Base-by-base conservation (phyloP, 441 rosid genomes). In the Rhodomyrtus psidioides region DNA sequence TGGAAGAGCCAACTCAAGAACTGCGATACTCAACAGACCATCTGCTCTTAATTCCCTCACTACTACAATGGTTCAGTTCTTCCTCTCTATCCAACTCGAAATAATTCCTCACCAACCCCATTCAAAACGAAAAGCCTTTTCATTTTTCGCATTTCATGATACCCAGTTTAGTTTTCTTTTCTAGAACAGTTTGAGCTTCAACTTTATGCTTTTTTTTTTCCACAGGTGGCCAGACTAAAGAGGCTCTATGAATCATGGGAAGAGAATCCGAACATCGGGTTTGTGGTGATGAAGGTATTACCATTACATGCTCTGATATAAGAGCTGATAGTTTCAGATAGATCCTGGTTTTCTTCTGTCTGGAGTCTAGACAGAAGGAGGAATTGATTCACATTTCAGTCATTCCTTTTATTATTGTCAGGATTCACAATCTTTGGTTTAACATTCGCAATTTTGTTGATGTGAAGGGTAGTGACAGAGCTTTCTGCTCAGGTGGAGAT, bases 171-270 rank as follows among this genome's bases (percentile, higher is more conserved):
- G 55, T 5, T 34, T 85, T 34, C 8, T 8, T 24, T 55, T 46
- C 70, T 70, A 12, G 1, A 12, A 70, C 16, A 85, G 6, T 88
- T 86, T 7, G 53, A 56, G 58, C 2, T 83, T 39, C 14, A 81
- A 5, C 7, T 21, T 24, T 34, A n/a, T 34, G 49, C 46, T 85
- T 34, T 65, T 27, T 23, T 82, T 54, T 59, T 55, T 70, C 34
- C 34, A 49, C 85, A 97, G 99, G 94, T 91, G 74, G 92, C 91
- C 85, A 92, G 98, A 88, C 89, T 96, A 82, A 92, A 89, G 75
- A 94, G 94, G 91, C 91, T 97, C 49, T 95, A 95, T 83, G 98
- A 94, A 84, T 95, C 97, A 5, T 96, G 99, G 99, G 99, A 97
- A 91, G 99, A 97, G 87, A 97, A 95, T 82, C 94, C 97, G 2